Conservation (phyloP, 495 filamentous ascomycete genomes). For the Tuber aestivum region DNA sequence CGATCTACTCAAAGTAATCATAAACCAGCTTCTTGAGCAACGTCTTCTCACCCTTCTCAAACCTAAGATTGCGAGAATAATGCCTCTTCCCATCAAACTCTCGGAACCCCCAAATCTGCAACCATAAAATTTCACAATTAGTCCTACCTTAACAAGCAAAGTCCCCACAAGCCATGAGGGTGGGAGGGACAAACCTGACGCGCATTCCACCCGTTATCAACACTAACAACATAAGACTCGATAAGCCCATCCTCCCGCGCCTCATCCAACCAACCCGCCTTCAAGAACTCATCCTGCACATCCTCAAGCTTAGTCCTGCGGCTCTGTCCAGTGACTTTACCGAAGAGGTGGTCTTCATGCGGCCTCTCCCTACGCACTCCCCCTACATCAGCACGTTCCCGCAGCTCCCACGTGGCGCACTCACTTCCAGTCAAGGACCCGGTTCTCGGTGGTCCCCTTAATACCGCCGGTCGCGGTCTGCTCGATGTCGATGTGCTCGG, state of each 20-base stretch:
- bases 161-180: slow-evolving; percentile 44
- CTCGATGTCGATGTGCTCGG: slow-evolving; percentile 71
- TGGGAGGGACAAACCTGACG: slow-evolving; percentile 45
- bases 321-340: slow-evolving; percentile 58
- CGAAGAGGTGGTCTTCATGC: slow-evolving; percentile 78
- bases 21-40: slow-evolving; percentile 68
- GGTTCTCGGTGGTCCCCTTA: slow-evolving; percentile 63
- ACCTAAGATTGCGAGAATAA: slow-evolving; percentile 49
- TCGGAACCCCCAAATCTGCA: slow-evolving; percentile 61
- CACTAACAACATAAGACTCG: slow-evolving; percentile 51
- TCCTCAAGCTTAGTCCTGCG: slow-evolving; percentile 48
- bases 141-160: slow-evolving; percentile 43
- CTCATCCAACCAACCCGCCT: slow-evolving; percentile 49
- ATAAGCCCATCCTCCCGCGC: slow-evolving; percentile 50
- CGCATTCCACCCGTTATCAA: slow-evolving; percentile 56
- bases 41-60: slow-evolving; percentile 55
- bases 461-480: slow-evolving; percentile 73
- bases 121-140: not conserved
- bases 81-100: slow-evolving; percentile 55
- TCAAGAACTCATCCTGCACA: slow-evolving; percentile 48
- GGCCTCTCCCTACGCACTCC: slow-evolving; percentile 48
- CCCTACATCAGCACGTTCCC: not conserved
- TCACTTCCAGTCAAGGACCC: slow-evolving; percentile 61
- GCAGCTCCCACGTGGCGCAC: not conserved
- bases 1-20: slow-evolving; percentile 47